phyloP scores from a whole-genome alignment of 2,329 filamentous ascomycete genomes.

The Cladosporium sphaerospermum region DNA sequence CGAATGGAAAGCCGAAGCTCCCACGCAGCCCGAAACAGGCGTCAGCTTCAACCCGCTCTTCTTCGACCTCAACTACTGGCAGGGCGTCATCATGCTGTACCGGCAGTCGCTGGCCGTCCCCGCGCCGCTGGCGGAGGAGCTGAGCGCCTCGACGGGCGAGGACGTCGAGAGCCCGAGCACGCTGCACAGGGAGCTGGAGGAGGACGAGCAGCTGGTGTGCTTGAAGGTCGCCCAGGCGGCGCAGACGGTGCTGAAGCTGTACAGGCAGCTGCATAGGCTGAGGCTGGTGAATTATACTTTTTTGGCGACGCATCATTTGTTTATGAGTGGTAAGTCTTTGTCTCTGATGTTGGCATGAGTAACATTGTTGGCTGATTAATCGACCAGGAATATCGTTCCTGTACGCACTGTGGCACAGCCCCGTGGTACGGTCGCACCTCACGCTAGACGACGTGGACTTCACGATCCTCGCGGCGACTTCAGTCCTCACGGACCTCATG shows the following conservation, averaged over 20 bases:
- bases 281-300: conserved; percentile 95
- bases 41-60: conserved; percentile 88
- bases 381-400: conserved; percentile 74
- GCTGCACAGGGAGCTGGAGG: conserved; percentile 57
- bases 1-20: conserved; percentile 81
- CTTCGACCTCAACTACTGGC: conserved; percentile 94
- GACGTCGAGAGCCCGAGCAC: conserved; percentile 51
- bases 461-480: conserved; percentile 86
- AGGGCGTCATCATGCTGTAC: conserved; percentile 92
- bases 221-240: conserved; percentile 92
- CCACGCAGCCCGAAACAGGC: conserved; percentile 69
- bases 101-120: conserved; percentile 76
- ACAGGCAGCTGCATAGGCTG: conserved; percentile 79
- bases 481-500: conserved; percentile 83
- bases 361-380: conserved; percentile 1
- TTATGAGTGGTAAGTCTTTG: conserved; percentile 76
- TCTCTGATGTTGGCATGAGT: neutral
- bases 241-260: conserved; percentile 84
- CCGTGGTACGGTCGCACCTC: conserved; percentile 75
- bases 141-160: conserved; percentile 47
- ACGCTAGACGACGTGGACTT: conserved; percentile 97
- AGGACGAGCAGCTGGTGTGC: conserved; percentile 87
- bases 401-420: conserved; percentile 96
- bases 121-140: conserved; percentile 74
- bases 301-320: conserved; percentile 88